Evolutionary conservation across 768 basidiomycete species (phyloP).

Genomic region (Suillus subaureus): DNA sequence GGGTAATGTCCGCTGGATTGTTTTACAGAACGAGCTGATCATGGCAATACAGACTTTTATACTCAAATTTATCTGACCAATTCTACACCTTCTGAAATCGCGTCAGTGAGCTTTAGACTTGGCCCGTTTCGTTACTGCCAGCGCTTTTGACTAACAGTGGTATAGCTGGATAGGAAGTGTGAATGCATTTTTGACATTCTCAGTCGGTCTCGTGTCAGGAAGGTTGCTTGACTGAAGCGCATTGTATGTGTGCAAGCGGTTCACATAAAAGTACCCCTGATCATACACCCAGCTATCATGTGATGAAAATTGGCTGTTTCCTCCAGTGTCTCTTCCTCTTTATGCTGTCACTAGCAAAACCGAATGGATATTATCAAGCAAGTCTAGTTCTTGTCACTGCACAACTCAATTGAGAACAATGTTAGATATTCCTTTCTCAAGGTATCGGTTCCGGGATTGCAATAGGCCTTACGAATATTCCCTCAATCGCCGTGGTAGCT

Average conservation of each 20-base stretch:
- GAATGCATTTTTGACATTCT: constrained; percentile 46
- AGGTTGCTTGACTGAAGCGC: constrained; percentile 54
- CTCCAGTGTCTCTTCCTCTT: constrained; percentile 46
- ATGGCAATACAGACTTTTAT: constrained; percentile 37
- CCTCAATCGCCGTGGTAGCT: constrained; percentile 42
- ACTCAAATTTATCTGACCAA: constrained; percentile 38
- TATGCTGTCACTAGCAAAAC: constrained; percentile 46
- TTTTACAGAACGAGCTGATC: neutral
- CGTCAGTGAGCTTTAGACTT: constrained; percentile 25
- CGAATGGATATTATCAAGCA: constrained; percentile 40
- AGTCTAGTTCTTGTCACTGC: neutral
- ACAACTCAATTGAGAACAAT: constrained; percentile 8
- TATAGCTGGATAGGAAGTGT: constrained; percentile 50
- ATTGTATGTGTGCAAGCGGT: constrained; percentile 36
- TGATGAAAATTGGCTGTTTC: constrained; percentile 46
- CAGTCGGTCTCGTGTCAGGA: constrained; percentile 48
- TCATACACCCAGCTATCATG: constrained; percentile 34
- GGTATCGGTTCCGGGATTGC: constrained; percentile 35
- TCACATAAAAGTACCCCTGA: neutral
- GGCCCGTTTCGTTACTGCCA: neutral
- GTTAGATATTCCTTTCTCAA: constrained; percentile 47
- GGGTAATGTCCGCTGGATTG: constrained; percentile 21
- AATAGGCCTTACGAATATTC: constrained; percentile 48
- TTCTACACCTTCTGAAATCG: constrained; percentile 37
- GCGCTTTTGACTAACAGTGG: constrained; percentile 2